These are phyloP conservation scores for Euphorbia celastroides DNA, from an alignment of 441 rosid genomes.

Conservation along the genomic window DNA sequence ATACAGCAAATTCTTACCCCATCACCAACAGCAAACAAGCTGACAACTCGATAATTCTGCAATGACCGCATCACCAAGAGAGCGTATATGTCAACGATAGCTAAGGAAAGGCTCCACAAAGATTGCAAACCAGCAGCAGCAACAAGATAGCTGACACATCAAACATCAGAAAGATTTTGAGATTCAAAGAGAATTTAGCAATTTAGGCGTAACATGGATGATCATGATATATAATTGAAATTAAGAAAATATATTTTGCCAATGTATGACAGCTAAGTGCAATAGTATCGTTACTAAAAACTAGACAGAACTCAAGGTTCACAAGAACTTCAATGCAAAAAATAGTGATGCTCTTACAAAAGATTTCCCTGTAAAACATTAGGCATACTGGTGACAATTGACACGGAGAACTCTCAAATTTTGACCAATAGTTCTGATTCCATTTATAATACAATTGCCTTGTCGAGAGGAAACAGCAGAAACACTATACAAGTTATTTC, in stretches of 20 bases:
- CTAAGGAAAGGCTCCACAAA: slow-evolving; percentile 62
- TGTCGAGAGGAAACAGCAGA: neutral
- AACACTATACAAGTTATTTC: slow-evolving; percentile 1
- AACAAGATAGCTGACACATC: slow-evolving; percentile 61
- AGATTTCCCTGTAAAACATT: neutral
- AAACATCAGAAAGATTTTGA: slow-evolving; percentile 18
- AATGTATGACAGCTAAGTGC: no score
- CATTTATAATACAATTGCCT: neutral
- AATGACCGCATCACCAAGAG: slow-evolving; percentile 62
- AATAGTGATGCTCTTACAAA: neutral
- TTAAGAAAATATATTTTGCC: no score
- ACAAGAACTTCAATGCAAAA: neutral
- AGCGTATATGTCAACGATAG: slow-evolving; percentile 55
- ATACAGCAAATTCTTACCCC: slow-evolving; percentile 49
- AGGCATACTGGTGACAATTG: neutral
- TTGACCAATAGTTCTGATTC: slow-evolving; percentile 1
- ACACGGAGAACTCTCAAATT: neutral
- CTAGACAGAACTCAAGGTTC: neutral
- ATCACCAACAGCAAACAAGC: slow-evolving; percentile 56
- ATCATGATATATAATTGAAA: no score
- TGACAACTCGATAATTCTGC: slow-evolving; percentile 47
- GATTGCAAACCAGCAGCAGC: slow-evolving; percentile 74
- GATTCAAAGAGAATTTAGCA: slow-evolving; percentile 16
- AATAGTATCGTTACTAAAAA: no score
- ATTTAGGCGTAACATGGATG: neutral